These are phyloP conservation scores for Dichomitus squalens DNA, from an alignment of 1,284 basidiomycete species.

Conservation along the genomic window DNA sequence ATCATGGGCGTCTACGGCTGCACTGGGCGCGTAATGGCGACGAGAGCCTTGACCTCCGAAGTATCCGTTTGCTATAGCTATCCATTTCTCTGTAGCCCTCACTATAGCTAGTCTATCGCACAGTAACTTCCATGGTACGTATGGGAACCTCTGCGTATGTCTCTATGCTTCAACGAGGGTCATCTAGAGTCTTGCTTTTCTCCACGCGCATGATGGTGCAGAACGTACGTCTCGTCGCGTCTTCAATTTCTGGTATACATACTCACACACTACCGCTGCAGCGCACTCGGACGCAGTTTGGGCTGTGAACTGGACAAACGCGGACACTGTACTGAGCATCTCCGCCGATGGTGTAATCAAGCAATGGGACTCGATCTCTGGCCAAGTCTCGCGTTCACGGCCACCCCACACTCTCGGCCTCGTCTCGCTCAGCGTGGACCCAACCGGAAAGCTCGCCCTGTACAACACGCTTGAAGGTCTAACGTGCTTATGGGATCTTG, in stretches of 20 bases:
- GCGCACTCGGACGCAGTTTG: conserved; percentile 85
- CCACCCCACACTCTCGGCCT: conserved; percentile 77
- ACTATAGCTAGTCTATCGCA: no score
- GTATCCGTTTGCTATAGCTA: no score
- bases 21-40: no score
- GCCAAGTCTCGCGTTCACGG: conserved; percentile 64
- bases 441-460: conserved; percentile 63
- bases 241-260: conserved; percentile 1
- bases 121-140: no score
- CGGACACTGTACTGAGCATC: conserved; percentile 65
- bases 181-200: conserved; percentile 68
- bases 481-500: conserved; percentile 72
- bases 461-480: conserved; percentile 83
- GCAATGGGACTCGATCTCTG: conserved; percentile 67
- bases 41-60: no score
- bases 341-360: conserved; percentile 77
- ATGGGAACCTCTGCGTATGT: no score
- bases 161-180: conserved; percentile 7
- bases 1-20: no score
- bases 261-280: conserved; percentile 34
- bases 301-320: conserved; percentile 73
- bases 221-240: conserved; percentile 57
- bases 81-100: no score
- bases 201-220: conserved; percentile 69
- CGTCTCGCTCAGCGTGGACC: conserved; percentile 67